Base-by-base conservation (phyloP, 176 grass and related monocot species). In the Juncus inflexus region DNA sequence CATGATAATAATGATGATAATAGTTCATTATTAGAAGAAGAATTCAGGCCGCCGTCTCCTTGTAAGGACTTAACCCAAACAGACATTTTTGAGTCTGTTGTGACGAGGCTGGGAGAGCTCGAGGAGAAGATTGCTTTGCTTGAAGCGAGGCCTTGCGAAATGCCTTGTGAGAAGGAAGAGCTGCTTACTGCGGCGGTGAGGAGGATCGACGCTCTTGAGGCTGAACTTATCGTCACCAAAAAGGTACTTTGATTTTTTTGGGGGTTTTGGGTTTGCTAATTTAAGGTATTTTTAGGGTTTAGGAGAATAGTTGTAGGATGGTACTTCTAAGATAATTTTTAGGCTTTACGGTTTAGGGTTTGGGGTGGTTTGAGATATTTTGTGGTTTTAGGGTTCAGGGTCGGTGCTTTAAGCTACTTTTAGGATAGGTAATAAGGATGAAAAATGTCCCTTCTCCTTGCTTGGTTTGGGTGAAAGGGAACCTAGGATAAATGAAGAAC, bases 141-240 rank as follows among this genome's bases (percentile, higher is more conserved):
- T 66, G 75, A 92, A 74, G 82, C 77, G 58, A 99, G 91, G 42
- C 88, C 85, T 70, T 92, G 71, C 68, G 85, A 99, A 71, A 92
- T 99, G 94, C 94, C 94, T 37, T 80, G 77, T 3, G 94, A 99
- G 80, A 92, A 99, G 74, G 94, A 99, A 80, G 94, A 99, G 75
- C 59, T 99, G 56, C 94, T 99, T 67, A 78, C 89, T 57, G 94
- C 94, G 8, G 88, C 88, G n/a, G 83, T 99, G n/a, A 54, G 69
- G 9, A 87, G 94, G 3, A 85, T 99, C 52, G 94, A 99, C 82
- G 94, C 94, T 72, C 73, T 99, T n/a, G 94, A 99, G 74, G 94
- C 94, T 0, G 94, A 99, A 43, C 94, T 99, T 49, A 99, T 99
- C 16, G 94, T 92, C 66, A 92, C 94, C n/a, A 99, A 99, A 69